A percentile compares a stretch with the other conserved stretches of the same genome.
Evolutionary conservation across 2,329 filamentous ascomycete species (phyloP).

Genomic region (Fusarium napiforme): DNA sequence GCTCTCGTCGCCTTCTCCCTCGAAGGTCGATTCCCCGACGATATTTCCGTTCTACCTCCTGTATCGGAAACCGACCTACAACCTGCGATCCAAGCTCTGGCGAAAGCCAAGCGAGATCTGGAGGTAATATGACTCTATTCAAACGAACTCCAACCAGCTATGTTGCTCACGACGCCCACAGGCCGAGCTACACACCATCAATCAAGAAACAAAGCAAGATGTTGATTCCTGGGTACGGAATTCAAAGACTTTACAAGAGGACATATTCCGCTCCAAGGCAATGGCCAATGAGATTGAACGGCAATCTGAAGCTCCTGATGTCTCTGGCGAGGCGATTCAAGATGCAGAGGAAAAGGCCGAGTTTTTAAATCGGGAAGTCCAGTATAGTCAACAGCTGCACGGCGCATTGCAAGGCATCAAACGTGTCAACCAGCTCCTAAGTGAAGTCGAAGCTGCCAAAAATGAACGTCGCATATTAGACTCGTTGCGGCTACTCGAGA

Average conservation of each 20-base stretch:
- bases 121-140: conserved; percentile 49
- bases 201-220: conserved; percentile 79
- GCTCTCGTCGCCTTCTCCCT: conserved; percentile 55
- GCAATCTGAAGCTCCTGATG: conserved; percentile 73
- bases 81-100: conserved; percentile 54
- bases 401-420: conserved; percentile 63
- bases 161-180: conserved; percentile 39
- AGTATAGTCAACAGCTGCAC: conserved; percentile 68
- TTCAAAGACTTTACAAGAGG: conserved; percentile 84
- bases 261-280: conserved; percentile 82
- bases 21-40: conserved; percentile 55
- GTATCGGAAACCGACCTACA: conserved; percentile 53
- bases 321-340: conserved; percentile 63
- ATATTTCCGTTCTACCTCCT: conserved; percentile 51
- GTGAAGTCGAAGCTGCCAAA: conserved; percentile 68
- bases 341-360: conserved; percentile 65
- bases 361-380: conserved; percentile 68
- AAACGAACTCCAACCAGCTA: conserved; percentile 5
- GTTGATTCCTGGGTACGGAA: conserved; percentile 88
- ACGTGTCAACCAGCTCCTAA: conserved; percentile 69
- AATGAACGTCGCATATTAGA: conserved; percentile 67
- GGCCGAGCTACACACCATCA: conserved; percentile 78
- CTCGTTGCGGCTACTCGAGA: conserved; percentile 66
- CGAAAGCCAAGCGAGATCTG: conserved; percentile 50
- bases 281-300: conserved; percentile 84